These are phyloP conservation scores for Mallotus repandus DNA, from an alignment of 441 rosid species.

Conservation along the genomic window DNA sequence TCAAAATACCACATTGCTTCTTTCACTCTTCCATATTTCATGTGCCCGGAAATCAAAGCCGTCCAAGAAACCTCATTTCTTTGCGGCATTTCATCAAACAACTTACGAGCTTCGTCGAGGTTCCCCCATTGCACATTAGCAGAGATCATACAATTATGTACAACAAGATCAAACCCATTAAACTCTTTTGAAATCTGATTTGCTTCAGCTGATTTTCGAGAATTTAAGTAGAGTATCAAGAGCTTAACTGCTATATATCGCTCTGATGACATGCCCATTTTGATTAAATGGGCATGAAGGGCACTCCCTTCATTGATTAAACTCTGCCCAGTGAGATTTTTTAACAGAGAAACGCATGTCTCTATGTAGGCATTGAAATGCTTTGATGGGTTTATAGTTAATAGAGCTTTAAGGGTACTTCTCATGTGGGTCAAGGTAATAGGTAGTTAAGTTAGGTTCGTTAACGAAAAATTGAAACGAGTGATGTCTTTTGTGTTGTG, in stretches of 20 bases:
- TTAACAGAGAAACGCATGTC: constrained; percentile 34
- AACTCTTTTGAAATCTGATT: constrained; percentile 43
- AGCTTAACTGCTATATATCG: constrained; percentile 45
- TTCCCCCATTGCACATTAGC: constrained; percentile 42
- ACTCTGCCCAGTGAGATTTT: constrained; percentile 31
- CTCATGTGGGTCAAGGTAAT: constrained; percentile 17
- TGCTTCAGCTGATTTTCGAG: constrained; percentile 39
- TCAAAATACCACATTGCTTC: constrained; percentile 55
- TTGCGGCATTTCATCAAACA: constrained; percentile 66
- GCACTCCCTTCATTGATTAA: constrained; percentile 35
- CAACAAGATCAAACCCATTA: constrained; percentile 44
- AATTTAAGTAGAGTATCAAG: constrained; percentile 47
- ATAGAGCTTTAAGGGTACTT: constrained; percentile 33
- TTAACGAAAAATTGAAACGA: constrained; percentile 13
- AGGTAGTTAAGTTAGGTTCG: constrained; percentile 27
- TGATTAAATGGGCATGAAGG: constrained; percentile 50
- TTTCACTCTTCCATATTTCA: constrained; percentile 47
- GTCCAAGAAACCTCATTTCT: constrained; percentile 62
- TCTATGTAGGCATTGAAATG: constrained; percentile 31
- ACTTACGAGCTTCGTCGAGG: constrained; percentile 40
- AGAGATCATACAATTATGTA: constrained; percentile 46
- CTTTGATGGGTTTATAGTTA: constrained; percentile 22
- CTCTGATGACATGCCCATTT: constrained; percentile 42
- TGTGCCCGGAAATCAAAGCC: constrained; percentile 47
- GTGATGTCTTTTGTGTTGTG: neutral